Evolutionary conservation across 768 basidiomycete genomes (phyloP), one percentile per base, ranked within the genome.

Genomic region (Panaeolus cyanescens): DNA sequence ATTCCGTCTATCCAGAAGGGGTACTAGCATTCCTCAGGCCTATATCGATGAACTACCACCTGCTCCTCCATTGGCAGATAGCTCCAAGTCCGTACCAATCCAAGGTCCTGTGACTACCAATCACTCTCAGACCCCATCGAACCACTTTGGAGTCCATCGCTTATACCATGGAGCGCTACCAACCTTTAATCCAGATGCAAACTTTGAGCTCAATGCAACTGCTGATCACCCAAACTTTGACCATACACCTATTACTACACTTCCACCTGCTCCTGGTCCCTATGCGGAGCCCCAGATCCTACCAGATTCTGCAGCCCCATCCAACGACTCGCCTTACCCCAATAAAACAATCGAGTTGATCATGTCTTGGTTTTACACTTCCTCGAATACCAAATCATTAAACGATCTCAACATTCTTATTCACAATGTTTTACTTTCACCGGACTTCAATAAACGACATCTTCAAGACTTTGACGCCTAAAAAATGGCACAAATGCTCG

Each of bases 331-430:
- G 22, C 67, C 65, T 1, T 74, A 70, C 42, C 17, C 12, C 10
- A 39, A 32, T 12, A 30, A 33, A 34, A 36, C 56, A 20, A 34
- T 33, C 12, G 32, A 57, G 33, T 20, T 33, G 15, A 22, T 57
- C 15, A 57, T 57, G 36, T 33, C 32, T 30, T 57, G 56, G 34
- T 36, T 20, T n/a, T 34, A 57, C 56, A 37, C 20, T 12, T 60
- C 59, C 0, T 20, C 31, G 28, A 36, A 34, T 12, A 57, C 15
- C 55, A 77, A 75, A 55, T 74, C 73, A 2, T 56, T 54, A 5
- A 39, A 34, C 1, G 70, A 73, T 33, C 45, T 74, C 2, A 59
- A 75, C 25, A 58, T 58, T 0, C 68, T 78, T 0, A 68, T 71
- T 30, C 32, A 69, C 30, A 61, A 58, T 1, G 71, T 71, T 13